These are phyloP conservation scores for Turnera subulata DNA, from an alignment of 345 rosid species.

Conservation along the genomic window DNA sequence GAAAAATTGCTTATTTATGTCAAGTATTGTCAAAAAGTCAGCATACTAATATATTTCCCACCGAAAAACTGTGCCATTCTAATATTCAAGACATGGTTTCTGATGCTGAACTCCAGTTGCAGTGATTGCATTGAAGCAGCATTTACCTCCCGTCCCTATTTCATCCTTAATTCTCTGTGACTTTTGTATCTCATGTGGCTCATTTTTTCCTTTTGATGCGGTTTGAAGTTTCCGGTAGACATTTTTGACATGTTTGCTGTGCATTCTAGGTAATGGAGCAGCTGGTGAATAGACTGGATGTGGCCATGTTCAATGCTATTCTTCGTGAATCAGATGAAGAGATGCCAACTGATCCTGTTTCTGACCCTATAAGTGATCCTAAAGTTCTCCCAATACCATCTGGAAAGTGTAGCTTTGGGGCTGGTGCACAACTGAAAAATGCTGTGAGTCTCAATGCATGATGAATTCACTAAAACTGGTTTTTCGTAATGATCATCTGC, in stretches of 20 bases:
- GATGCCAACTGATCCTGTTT: slow-evolving; percentile 96
- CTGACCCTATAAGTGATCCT: slow-evolving; percentile 84
- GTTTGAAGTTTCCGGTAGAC: slow-evolving; percentile 6
- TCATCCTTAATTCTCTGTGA: neutral
- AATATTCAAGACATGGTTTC: no score
- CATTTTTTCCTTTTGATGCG: slow-evolving; percentile 6
- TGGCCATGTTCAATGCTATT: slow-evolving; percentile 97
- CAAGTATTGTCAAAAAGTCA: no score
- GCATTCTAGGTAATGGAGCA: slow-evolving; percentile 82
- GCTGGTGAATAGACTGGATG: slow-evolving; percentile 78
- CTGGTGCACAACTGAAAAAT: slow-evolving; percentile 87
- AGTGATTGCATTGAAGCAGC: no score
- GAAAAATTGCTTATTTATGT: no score
- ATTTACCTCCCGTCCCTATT: no score
- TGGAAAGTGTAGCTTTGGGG: slow-evolving; percentile 81
- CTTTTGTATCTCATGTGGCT: neutral
- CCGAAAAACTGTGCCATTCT: no score
- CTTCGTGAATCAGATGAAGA: slow-evolving; percentile 93
- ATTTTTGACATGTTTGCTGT: slow-evolving; percentile 10
- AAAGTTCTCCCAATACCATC: slow-evolving; percentile 91
- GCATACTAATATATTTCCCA: no score
- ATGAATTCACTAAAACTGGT: neutral
- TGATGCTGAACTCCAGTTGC: no score
- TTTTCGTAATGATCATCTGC: neutral
- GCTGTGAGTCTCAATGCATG: slow-evolving; percentile 47